Percentiles rank a stretch among this genome's conserved stretches.
Conservation (phyloP, 2,329 filamentous ascomycete species). For the Emmonsia crescens region DNA sequence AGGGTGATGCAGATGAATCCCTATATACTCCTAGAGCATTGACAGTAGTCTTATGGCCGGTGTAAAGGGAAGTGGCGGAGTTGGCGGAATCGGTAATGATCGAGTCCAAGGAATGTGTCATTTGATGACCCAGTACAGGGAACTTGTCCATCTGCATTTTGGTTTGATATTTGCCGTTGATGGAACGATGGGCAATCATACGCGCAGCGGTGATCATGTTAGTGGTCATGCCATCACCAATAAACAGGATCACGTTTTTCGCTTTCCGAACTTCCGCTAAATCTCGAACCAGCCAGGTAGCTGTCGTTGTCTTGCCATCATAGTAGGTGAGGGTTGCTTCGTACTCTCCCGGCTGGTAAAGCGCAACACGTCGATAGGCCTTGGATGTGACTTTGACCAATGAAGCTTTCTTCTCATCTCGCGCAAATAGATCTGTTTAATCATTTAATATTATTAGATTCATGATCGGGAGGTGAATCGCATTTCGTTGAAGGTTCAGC, state of each 20-base stretch:
- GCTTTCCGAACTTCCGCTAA: constrained; percentile 59
- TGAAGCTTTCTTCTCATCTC: constrained; percentile 57
- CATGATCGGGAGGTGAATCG: background rate
- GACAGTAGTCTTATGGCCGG: constrained; percentile 72
- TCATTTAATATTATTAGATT: background rate
- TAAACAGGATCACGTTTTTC: constrained; percentile 79
- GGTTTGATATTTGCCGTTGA: constrained; percentile 76
- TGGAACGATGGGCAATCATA: constrained; percentile 66
- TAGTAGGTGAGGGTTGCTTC: constrained; percentile 67
- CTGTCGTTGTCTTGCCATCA: constrained; percentile 57
- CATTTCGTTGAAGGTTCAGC: background rate
- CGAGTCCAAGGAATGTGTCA: constrained; percentile 75
- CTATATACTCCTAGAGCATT: constrained; percentile 74
- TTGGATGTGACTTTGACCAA: constrained; percentile 73
- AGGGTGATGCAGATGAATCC: constrained; percentile 60
- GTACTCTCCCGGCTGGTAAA: constrained; percentile 72
- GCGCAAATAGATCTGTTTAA: constrained; percentile 57
- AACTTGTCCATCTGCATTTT: constrained; percentile 71
- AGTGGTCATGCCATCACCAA: constrained; percentile 55
- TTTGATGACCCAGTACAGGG: constrained; percentile 76
- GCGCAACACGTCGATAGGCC: constrained; percentile 61
- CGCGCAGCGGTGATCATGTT: constrained; percentile 54
- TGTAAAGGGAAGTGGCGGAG: constrained; percentile 70
- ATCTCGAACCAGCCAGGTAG: constrained; percentile 66
- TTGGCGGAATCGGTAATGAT: constrained; percentile 85